Percentiles rank a stretch among this genome's conserved stretches.
Evolutionary conservation across 345 rosid genomes (phyloP).

Genomic region (Salix dunnii): DNA sequence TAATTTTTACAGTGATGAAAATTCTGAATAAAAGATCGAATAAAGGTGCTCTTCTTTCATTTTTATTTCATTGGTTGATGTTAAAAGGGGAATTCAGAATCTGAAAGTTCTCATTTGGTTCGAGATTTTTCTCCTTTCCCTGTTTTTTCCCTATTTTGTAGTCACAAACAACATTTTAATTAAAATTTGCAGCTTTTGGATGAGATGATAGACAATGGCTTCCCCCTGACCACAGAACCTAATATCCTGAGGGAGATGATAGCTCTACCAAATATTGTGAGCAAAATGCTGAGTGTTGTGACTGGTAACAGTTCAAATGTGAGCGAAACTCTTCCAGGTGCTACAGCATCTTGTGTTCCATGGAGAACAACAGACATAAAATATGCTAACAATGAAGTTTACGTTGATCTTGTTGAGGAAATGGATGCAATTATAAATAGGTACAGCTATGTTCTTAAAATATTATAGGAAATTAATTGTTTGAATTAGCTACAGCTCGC

Average conservation of each 20-base stretch:
- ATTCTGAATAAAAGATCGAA: not conserved
- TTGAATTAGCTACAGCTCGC: not conserved
- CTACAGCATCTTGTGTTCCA: constrained; percentile 84
- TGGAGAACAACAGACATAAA: constrained; percentile 86
- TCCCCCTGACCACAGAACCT: constrained; percentile 93
- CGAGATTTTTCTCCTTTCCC: not conserved
- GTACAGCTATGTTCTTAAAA: constrained; percentile 24
- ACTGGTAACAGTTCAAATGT: constrained; percentile 85
- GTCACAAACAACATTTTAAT: not conserved
- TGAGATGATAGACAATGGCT: constrained; percentile 99
- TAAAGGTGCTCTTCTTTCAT: not conserved
- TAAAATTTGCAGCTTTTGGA: constrained; percentile 70
- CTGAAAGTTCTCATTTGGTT: not conserved
- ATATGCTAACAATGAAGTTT: constrained; percentile 82
- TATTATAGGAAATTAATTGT: not conserved
- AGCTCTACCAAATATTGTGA: constrained; percentile 84
- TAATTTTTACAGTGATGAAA: not conserved
- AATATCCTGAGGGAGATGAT: constrained; percentile 92
- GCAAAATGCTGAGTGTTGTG: constrained; percentile 89
- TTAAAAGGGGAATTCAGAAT: not conserved
- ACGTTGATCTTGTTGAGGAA: constrained; percentile 90
- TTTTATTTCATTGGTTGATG: not conserved
- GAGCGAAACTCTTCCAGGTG: constrained; percentile 79
- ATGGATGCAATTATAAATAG: constrained; percentile 89
- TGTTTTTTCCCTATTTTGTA: not conserved